phyloP scores from a whole-genome alignment of 306 rosid genomes.

The Lathyrus aphaca region DNA sequence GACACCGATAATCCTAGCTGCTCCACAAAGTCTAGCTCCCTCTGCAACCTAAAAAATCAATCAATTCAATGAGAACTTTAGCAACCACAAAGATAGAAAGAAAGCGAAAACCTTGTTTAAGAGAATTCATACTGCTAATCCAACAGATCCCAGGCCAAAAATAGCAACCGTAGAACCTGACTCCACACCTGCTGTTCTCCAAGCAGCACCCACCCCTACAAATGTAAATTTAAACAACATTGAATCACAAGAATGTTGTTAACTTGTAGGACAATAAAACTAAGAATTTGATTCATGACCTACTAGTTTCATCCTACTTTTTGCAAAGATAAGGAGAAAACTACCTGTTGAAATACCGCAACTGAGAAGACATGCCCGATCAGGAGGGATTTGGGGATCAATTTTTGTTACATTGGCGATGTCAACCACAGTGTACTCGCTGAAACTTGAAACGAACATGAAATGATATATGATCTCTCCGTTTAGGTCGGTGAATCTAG shows the following conservation, averaged over 20 bases:
- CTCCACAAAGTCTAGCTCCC: conserved; percentile 90
- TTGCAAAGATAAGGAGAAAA: background rate
- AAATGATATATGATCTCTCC: conserved; percentile 69
- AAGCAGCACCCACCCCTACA: conserved; percentile 89
- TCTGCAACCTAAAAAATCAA: conserved; percentile 70
- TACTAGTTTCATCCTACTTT: background rate
- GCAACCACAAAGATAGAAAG: background rate
- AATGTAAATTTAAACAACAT: conserved; percentile 16
- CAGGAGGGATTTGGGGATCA: conserved; percentile 57
- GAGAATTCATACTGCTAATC: conserved; percentile 66
- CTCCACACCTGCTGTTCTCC: conserved; percentile 83
- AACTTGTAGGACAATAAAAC: conserved; percentile 8
- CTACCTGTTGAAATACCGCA: conserved; percentile 84
- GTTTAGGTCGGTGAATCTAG: conserved; percentile 73
- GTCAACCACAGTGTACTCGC: conserved; percentile 74
- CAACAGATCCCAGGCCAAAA: conserved; percentile 81
- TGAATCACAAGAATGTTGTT: conserved; percentile 4
- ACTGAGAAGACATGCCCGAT: conserved; percentile 74
- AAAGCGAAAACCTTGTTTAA: conserved; percentile 1
- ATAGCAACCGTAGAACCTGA: conserved; percentile 78
- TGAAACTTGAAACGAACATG: conserved; percentile 75
- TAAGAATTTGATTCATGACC: background rate
- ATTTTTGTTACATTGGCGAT: conserved; percentile 66
- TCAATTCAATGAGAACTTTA: conserved; percentile 22
- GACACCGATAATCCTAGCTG: conserved; percentile 76